Conservation (phyloP, 495 filamentous ascomycete genomes). For the Neurospora intermedia region DNA sequence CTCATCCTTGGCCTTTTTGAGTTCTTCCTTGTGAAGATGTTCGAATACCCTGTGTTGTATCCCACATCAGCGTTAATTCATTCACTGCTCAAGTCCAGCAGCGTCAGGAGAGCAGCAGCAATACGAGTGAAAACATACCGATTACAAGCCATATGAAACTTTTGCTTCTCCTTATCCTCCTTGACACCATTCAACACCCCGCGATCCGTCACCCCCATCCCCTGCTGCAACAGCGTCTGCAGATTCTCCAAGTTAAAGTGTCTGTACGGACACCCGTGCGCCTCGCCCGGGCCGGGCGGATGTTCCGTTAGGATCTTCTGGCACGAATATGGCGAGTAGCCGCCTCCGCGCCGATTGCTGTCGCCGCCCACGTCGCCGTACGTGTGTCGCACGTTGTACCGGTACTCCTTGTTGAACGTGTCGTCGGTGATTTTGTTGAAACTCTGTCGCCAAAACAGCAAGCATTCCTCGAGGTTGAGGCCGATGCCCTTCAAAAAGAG, state of each 20-base stretch:
- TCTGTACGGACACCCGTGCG: conserved; percentile 91
- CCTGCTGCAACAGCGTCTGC: conserved; percentile 51
- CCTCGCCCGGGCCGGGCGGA: conserved; percentile 70
- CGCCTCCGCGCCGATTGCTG: conserved; percentile 67
- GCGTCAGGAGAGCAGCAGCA: no score
- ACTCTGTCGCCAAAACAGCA: conserved; percentile 83
- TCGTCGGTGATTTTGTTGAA: conserved; percentile 86
- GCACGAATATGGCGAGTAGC: conserved; percentile 84
- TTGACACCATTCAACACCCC: conserved; percentile 69
- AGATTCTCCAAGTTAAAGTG: conserved; percentile 87
- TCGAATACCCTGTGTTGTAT: conserved; percentile 60
- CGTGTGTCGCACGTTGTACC: conserved; percentile 86
- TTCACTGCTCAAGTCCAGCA: no score
- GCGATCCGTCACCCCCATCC: conserved; percentile 64
- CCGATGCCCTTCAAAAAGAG: conserved; percentile 98
- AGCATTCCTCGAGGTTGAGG: conserved; percentile 77
- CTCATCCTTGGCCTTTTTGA: conserved; percentile 81
- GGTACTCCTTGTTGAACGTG: conserved; percentile 87
- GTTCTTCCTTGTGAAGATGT: conserved; percentile 68
- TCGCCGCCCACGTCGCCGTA: conserved; percentile 97
- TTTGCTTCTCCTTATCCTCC: conserved; percentile 78
- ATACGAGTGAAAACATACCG: conserved; percentile 29
- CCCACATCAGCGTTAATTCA: no score
- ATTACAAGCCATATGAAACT: conserved; percentile 95
- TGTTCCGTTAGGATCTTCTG: conserved; percentile 88